Conservation (phyloP, 176 grass and related monocot genomes). For the Zoysia pacifica region DNA sequence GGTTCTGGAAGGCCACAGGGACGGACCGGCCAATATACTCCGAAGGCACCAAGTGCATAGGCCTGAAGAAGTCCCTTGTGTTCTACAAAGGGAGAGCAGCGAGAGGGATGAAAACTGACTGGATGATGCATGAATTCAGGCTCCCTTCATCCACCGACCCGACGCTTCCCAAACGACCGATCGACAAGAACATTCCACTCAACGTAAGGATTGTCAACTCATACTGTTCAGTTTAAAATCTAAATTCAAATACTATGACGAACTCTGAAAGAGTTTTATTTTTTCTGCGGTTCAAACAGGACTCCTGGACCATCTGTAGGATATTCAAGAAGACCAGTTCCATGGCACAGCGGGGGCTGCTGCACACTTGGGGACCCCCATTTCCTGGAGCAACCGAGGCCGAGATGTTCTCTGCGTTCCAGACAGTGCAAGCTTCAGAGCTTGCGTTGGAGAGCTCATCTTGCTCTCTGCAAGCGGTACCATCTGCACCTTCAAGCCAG, state of each 20-base stretch:
- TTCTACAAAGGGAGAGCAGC: slow-evolving; percentile 97
- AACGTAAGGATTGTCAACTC: slow-evolving; percentile 56
- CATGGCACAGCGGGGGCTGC: slow-evolving; percentile 71
- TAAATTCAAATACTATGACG: slow-evolving; percentile 20
- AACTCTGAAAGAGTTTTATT: slow-evolving; percentile 22
- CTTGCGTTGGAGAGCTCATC: slow-evolving; percentile 62
- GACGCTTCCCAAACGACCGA: slow-evolving; percentile 55
- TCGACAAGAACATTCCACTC: slow-evolving; percentile 82
- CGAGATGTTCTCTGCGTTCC: slow-evolving; percentile 43
- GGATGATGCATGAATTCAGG: slow-evolving; percentile 99
- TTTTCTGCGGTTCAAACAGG: slow-evolving; percentile 49
- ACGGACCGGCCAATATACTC: slow-evolving; percentile 97
- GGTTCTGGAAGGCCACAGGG: slow-evolving; percentile 99
- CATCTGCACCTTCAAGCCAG: slow-evolving; percentile 38
- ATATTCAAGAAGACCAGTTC: slow-evolving; percentile 97
- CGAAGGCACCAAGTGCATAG: slow-evolving; percentile 82
- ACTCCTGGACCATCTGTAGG: slow-evolving; percentile 91
- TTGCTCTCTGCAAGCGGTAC: slow-evolving; percentile 45
- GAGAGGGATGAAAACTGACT: slow-evolving; percentile 91
- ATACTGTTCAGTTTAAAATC: not conserved
- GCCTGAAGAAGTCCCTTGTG: slow-evolving; percentile 96
- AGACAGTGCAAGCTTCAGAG: slow-evolving; percentile 42
- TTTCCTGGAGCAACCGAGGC: slow-evolving; percentile 40
- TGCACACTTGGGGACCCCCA: slow-evolving; percentile 58
- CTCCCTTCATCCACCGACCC: slow-evolving; percentile 74